These are phyloP conservation scores for Ramichloridium luteum DNA, from an alignment of 2,329 filamentous ascomycete genomes.

Conservation along the genomic window DNA sequence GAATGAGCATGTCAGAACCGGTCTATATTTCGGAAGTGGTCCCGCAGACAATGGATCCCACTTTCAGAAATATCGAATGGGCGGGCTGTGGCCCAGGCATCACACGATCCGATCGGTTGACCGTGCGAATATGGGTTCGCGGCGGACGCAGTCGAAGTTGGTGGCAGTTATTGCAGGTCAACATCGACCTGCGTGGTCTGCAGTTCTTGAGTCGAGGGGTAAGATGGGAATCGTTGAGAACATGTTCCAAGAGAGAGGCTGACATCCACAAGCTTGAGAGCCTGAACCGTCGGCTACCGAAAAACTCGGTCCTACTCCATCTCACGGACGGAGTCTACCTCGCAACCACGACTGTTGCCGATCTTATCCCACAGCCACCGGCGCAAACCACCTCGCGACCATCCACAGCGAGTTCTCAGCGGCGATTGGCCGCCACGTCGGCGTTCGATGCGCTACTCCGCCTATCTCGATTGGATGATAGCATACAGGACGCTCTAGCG, in stretches of 20 bases:
- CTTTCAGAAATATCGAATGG: constrained; percentile 75
- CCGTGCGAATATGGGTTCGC: constrained; percentile 62
- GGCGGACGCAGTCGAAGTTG: constrained; percentile 41
- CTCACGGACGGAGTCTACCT: constrained; percentile 80
- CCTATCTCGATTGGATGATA: constrained; percentile 76
- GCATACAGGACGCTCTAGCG: constrained; percentile 75
- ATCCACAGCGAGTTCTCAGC: not conserved
- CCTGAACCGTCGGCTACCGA: constrained; percentile 61
- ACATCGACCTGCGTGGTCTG: constrained; percentile 57
- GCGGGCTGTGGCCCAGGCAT: constrained; percentile 48
- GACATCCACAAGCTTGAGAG: constrained; percentile 33
- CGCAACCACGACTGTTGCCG: constrained; percentile 14
- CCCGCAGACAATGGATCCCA: constrained; percentile 76
- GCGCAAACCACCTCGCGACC: constrained; percentile 21
- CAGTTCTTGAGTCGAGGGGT: constrained; percentile 62
- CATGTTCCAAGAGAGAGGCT: constrained; percentile 5
- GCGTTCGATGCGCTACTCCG: constrained; percentile 84
- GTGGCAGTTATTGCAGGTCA: constrained; percentile 59
- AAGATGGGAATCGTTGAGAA: constrained; percentile 3
- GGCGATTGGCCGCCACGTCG: constrained; percentile 48
- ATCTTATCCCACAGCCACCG: constrained; percentile 18
- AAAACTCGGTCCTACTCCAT: constrained; percentile 75
- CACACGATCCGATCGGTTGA: constrained; percentile 53
- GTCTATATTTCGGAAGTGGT: constrained; percentile 80
- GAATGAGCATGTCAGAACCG: constrained; percentile 44